Percentiles rank a stretch among this genome's conserved stretches.
Evolutionary conservation across 805 yeast species (phyloP).

Genomic region (Cyberlindnera amylophila): DNA sequence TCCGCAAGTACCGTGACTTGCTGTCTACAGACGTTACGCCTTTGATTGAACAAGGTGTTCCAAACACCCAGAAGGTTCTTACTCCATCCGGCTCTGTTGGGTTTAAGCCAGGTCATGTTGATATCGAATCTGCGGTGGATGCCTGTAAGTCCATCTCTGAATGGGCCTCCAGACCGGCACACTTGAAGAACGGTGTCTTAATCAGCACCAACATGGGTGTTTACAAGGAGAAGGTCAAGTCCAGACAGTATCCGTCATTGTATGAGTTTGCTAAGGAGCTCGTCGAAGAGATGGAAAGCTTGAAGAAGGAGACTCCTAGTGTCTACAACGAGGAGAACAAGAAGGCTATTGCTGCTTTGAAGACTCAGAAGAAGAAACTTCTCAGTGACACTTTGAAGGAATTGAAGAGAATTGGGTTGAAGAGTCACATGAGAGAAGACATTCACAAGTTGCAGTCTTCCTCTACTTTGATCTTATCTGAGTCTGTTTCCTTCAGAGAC

Average conservation of each 20-base stretch:
- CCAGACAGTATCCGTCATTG: constrained; percentile 44
- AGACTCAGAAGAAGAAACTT: constrained; percentile 74
- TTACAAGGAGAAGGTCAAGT: constrained; percentile 35
- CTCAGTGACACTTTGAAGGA: constrained; percentile 76
- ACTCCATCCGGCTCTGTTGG: constrained; percentile 6
- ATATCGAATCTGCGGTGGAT: constrained; percentile 11
- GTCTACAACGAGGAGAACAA: constrained; percentile 69
- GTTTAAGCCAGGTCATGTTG: constrained; percentile 7
- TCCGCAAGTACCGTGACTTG: constrained; percentile 72
- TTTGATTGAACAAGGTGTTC: constrained; percentile 60
- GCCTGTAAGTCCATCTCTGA: constrained; percentile 30
- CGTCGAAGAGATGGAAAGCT: constrained; percentile 51
- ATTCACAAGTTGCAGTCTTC: constrained; percentile 59
- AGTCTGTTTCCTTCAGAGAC: constrained; percentile 42
- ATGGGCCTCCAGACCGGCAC: constrained; percentile 55
- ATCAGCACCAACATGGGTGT: constrained; percentile 55
- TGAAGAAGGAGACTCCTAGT: constrained; percentile 76
- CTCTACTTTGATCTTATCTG: constrained; percentile 58
- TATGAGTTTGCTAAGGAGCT: constrained; percentile 53
- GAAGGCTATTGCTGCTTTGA: constrained; percentile 64
- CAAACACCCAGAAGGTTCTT: constrained; percentile 21
- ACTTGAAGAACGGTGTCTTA: constrained; percentile 46
- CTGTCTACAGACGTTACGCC: constrained; percentile 48
- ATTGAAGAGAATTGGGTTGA: constrained; percentile 72
- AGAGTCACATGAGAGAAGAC: constrained; percentile 59